These are phyloP conservation scores for Penicillium coffeae DNA, from an alignment of 495 filamentous ascomycete species.

Conservation along the genomic window DNA sequence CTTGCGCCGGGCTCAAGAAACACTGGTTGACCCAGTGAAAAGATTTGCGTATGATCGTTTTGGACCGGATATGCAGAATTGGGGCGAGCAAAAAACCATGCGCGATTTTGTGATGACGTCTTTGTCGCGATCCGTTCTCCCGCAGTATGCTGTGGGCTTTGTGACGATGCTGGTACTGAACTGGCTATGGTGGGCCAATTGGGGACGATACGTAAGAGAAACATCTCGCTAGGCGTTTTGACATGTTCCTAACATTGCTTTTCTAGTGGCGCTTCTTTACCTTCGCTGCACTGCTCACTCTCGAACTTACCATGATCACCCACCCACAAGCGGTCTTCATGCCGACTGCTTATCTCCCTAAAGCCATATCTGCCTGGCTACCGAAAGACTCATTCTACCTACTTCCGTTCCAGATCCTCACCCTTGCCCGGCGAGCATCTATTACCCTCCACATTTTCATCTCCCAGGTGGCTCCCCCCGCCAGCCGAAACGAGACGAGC, in stretches of 20 bases:
- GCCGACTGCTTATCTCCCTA: slow-evolving; percentile 30
- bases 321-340: slow-evolving; percentile 49
- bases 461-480: slow-evolving; percentile 60
- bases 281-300: slow-evolving; percentile 60
- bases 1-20: slow-evolving; percentile 79
- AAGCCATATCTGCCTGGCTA: slow-evolving; percentile 48
- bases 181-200: slow-evolving; percentile 75
- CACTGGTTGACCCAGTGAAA: slow-evolving; percentile 70
- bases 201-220: slow-evolving; percentile 60
- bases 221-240: not conserved
- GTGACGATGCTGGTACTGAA: slow-evolving; percentile 63
- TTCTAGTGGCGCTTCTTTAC: slow-evolving; percentile 79
- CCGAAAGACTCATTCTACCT: slow-evolving; percentile 57
- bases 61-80: slow-evolving; percentile 67
- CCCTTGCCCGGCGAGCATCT: slow-evolving; percentile 69
- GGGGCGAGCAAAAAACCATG: slow-evolving; percentile 65
- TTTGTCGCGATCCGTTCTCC: slow-evolving; percentile 46
- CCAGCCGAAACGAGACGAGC: not conserved
- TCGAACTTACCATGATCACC: slow-evolving; percentile 72
- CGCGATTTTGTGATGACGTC: slow-evolving; percentile 71
- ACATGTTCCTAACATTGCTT: not conserved
- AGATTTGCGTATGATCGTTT: slow-evolving; percentile 94
- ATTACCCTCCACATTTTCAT: slow-evolving; percentile 88
- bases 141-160: slow-evolving; percentile 64
- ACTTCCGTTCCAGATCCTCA: slow-evolving; percentile 82